phyloP scores from a whole-genome alignment of 495 filamentous ascomycete species.

The Trypethelium eluteriae region DNA sequence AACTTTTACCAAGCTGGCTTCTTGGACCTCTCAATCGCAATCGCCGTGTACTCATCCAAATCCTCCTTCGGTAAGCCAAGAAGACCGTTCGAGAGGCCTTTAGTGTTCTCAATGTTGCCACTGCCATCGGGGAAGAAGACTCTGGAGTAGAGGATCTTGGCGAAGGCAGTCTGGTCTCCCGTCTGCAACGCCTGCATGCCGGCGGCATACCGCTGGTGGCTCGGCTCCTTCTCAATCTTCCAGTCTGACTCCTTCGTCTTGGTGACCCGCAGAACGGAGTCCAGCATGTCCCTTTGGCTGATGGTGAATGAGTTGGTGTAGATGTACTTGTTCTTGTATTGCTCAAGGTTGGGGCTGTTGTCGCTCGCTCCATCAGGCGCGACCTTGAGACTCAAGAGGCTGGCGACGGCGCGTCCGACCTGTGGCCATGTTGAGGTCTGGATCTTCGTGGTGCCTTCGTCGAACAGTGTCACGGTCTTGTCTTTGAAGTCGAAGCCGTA shows the following conservation, averaged over 20 bases:
- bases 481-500: constrained; percentile 45
- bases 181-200: constrained; percentile 38
- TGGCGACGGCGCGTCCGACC: constrained; percentile 41
- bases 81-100: constrained; percentile 41
- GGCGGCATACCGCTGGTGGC: constrained; percentile 39
- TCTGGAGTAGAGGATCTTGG: constrained; percentile 45
- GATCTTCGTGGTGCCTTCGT: constrained; percentile 41
- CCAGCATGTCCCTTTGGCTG: constrained; percentile 44
- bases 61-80: constrained; percentile 53
- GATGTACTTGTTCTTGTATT: constrained; percentile 37
- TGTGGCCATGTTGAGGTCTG: constrained; percentile 39
- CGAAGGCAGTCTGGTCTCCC: constrained; percentile 44
- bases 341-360: constrained; percentile 25
- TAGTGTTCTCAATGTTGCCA: constrained; percentile 38
- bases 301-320: constrained; percentile 40
- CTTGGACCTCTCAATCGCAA: constrained; percentile 19
- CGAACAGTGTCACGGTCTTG: constrained; percentile 39
- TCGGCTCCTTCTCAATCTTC: constrained; percentile 42
- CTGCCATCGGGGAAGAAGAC: constrained; percentile 46
- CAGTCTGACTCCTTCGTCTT: constrained; percentile 48
- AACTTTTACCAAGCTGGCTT: neutral
- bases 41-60: constrained; percentile 49
- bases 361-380: constrained; percentile 42
- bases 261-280: constrained; percentile 44
- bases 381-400: constrained; percentile 36